These are phyloP conservation scores for Beta lomatogona DNA, from an alignment of 179 eudicot species.

Conservation along the genomic window DNA sequence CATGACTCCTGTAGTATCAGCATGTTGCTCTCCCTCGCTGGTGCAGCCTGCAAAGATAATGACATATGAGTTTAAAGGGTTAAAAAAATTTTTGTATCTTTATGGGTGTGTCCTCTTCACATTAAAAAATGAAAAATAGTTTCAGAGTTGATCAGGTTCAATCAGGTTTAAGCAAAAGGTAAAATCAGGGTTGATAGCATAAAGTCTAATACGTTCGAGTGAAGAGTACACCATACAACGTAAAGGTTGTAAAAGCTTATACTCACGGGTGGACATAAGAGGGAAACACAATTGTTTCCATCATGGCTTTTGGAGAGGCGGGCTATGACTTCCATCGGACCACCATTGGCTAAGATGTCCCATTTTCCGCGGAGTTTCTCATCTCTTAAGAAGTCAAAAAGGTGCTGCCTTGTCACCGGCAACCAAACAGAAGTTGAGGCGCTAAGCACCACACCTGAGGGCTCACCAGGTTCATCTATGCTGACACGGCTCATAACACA, in stretches of 20 bases:
- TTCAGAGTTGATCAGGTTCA: no score
- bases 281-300: conserved; percentile 46
- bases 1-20: conserved; percentile 71
- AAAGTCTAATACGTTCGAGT: no score
- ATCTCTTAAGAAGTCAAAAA: conserved; percentile 56
- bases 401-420: conserved; percentile 46
- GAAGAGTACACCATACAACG: not conserved
- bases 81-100: not conserved
- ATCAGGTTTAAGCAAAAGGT: no score
- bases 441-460: conserved; percentile 64
- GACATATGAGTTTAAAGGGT: not conserved
- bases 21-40: conserved; percentile 47
- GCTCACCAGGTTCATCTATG: conserved; percentile 56
- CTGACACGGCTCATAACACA: conserved; percentile 54
- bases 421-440: conserved; percentile 69
- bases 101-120: not conserved
- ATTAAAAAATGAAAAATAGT: no score
- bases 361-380: conserved; percentile 59
- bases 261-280: conserved; percentile 68
- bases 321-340: conserved; percentile 50
- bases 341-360: conserved; percentile 68
- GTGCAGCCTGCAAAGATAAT: conserved; percentile 41
- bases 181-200: no score
- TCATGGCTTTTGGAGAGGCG: conserved; percentile 56
- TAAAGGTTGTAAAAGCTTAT: not conserved